phyloP scores from a whole-genome alignment of 2,329 filamentous ascomycete species.

The Ophiocordyceps camponoti-rufipedis region DNA sequence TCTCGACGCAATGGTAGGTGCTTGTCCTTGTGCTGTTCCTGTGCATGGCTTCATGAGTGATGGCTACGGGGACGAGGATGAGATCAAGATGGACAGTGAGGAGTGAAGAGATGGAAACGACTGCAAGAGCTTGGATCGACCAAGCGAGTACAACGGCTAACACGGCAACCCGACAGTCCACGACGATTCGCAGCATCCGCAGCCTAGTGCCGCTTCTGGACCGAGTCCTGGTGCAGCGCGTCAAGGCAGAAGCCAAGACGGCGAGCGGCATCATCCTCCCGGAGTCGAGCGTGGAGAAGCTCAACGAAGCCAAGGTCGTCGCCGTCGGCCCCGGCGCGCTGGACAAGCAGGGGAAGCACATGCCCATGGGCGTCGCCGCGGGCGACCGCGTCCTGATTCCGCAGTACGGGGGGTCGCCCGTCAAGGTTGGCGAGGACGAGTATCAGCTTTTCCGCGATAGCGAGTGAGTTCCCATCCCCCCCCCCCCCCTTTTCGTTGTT shows the following conservation, averaged over 20 bases:
- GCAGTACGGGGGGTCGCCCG: conserved; percentile 83
- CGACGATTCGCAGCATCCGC: conserved; percentile 85
- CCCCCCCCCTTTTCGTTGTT: background rate
- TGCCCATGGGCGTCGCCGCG: conserved; percentile 62
- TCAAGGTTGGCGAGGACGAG: conserved; percentile 97
- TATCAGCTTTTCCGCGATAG: conserved; percentile 91
- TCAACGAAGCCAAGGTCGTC: conserved; percentile 93
- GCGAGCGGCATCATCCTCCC: conserved; percentile 95
- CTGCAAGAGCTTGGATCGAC: too few species aligned
- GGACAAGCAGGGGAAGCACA: conserved; percentile 76
- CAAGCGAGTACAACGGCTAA: background rate
- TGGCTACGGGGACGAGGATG: background rate
- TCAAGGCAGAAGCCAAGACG: conserved; percentile 95
- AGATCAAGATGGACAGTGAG: too few species aligned
- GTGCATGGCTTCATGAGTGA: too few species aligned
- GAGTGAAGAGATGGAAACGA: too few species aligned
- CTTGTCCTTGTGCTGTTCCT: background rate
- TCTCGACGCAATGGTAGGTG: conserved; percentile 11
- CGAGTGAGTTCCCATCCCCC: conserved; percentile 51
- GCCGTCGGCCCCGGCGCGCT: conserved; percentile 81
- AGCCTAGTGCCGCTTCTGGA: conserved; percentile 89
- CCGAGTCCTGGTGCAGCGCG: conserved; percentile 92
- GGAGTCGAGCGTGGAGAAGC: conserved; percentile 90
- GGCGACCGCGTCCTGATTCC: conserved; percentile 95
- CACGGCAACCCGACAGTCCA: conserved; percentile 25